Evolutionary conservation across 2,329 filamentous ascomycete species (phyloP), one percentile per base, ranked within the genome.

Genomic region (Clonostachys solani): DNA sequence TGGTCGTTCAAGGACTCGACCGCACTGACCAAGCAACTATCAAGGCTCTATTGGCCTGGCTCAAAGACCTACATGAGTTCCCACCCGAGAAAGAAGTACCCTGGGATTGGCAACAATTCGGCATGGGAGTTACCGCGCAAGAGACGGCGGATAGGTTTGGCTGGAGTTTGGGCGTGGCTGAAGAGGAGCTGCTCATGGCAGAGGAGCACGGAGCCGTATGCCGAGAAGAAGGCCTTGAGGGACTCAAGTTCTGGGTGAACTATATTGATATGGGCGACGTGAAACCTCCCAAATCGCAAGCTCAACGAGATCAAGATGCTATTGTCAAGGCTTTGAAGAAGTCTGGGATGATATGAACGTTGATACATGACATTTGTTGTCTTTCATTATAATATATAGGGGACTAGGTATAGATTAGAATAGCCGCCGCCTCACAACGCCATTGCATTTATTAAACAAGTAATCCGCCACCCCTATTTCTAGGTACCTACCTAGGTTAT

Each of bases 161-260:
- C 6, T 99, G 94, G 94, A 97, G 94, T 62, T 86, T 99, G 8
- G 94, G 94, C 9, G 92, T 99, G 18, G 94, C 94, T 2, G 88
- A 87, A 50, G 94, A 97, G 64, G 94, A 99, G 68, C 75, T 99
- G 12, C 89, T 96, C 62, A 96, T 99, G 92, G 92, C 92, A 0
- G 94, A 99, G 65, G 92, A 97, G 63, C 83, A 80, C 47, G 94
- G 94, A 0, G 82, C 84, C 4, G 64, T 99, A 17, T 97, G 92
- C 63, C 84, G 94, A 43, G 94, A 99, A 63, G 92, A 95, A 58
- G 86, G 90, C 5, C 81, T 97, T 13, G 92, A 96, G 63, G 94
- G 94, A 0, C 73, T 95, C 42, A 86, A 86, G 58, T 99, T 95
- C 65, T 99, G 94, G 94, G 84, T 88, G 67, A 99, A 99, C 60